Evolutionary conservation across 2,329 filamentous ascomycete species (phyloP), one percentile per base, ranked within the genome.

Genomic region (Colletotrichum sojae): DNA sequence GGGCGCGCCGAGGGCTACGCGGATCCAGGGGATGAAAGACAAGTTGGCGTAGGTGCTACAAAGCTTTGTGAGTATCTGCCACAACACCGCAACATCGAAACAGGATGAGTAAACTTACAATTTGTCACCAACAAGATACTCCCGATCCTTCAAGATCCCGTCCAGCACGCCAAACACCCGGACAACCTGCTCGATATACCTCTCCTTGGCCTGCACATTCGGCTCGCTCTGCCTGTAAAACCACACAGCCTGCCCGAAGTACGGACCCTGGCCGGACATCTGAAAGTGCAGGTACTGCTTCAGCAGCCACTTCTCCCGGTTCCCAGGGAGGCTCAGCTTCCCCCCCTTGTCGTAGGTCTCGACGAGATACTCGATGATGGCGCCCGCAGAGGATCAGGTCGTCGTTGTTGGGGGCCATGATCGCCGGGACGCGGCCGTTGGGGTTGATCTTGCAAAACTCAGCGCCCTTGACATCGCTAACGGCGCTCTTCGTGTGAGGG

Each of bases 201-300:
- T 73, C 18, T 75, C 69, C 71, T 75, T 77, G 54, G 76, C 77
- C 2, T 69, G 73, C 5, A 73, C 73, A 13, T 78, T 63, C 16
- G 75, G 63, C 49, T 77, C 76, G 4, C 63, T 66, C 61, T 78
- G 73, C 27, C 71, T 64, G 15, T 49, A 51, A 72, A 84, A 84
- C 79, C 80, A 81, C 6, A 60, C 71, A 4, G 63, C 69, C 68
- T 84, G 80, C 2, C 83, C 83, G 53, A 74, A 85, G 71, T 84
- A 85, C 0, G 82, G 83, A 0, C 81, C 83, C 71, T 84, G 82
- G 6, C 82, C 81, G 54, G 74, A 78, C 71, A 78, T 80, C 72
- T 85, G 83, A 73, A 84, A 86, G 64, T 80, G 75, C 13, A 72
- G 59, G 73, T 75, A 78, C 57, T 77, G 77, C 53, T 80, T 77